A percentile compares a stretch with the other conserved stretches of the same genome.
Conservation (phyloP, 2,329 filamentous ascomycete genomes). For the Orbilia javanica region DNA sequence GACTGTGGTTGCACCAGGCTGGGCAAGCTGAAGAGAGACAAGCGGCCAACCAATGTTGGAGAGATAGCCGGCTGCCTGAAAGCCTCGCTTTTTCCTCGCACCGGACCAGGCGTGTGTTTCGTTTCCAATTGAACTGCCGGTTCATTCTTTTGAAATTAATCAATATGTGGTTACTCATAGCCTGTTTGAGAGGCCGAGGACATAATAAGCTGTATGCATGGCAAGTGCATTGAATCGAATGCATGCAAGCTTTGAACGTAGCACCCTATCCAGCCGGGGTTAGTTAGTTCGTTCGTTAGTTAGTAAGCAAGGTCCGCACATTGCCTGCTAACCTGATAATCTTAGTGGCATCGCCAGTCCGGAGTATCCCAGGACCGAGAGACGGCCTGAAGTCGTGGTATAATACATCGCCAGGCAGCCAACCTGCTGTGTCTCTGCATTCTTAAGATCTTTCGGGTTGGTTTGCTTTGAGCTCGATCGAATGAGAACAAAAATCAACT, state of each 20-base stretch:
- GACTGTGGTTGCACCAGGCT: slow-evolving; percentile 18
- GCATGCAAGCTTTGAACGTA: not conserved
- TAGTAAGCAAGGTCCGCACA: slow-evolving; percentile 6
- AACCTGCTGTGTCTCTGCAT: not conserved
- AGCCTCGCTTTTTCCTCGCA: slow-evolving; percentile 9
- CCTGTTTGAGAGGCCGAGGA: not conserved
- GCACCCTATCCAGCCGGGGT: not conserved
- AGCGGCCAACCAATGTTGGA: slow-evolving; percentile 9
- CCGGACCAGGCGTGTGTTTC: not conserved
- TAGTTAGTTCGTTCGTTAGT: not conserved
- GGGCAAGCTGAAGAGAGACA: slow-evolving; percentile 24
- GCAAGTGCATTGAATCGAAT: not conserved
- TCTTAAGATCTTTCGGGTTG: not conserved
- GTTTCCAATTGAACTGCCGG: not conserved
- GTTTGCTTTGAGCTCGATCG: not conserved
- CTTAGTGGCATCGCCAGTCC: not conserved
- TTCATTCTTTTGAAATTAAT: not conserved
- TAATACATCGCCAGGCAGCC: slow-evolving; percentile 16
- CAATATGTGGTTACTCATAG: not conserved
- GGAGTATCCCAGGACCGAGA: not conserved
- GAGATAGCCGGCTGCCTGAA: slow-evolving; percentile 26
- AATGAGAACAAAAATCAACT: not conserved
- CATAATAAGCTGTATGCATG: no score
- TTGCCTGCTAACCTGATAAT: not conserved
- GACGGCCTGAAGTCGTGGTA: not conserved